Base-by-base conservation (phyloP, 441 rosid species). In the Erodium texanum region DNA sequence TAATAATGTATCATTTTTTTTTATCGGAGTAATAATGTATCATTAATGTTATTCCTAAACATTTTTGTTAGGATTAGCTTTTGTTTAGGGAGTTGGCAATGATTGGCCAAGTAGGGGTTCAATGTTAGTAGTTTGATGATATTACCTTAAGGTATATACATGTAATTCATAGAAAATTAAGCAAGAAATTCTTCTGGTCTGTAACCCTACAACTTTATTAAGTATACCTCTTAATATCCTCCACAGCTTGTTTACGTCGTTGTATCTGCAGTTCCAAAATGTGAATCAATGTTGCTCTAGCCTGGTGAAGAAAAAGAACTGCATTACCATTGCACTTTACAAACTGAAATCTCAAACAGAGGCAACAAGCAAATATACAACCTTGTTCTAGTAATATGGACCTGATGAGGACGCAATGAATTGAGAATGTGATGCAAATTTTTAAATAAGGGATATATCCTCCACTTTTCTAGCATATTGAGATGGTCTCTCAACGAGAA, bases 341-440 rank as follows among this genome's bases (percentile, higher is more conserved):
- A 16, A 29, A 68, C 27, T 15, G 0, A 1, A 67, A 66, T 72
- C 24, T 64, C 32, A 67, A 69, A 64, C 68, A 74, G 15, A 12
- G 27, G 34, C 5, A 66, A 7, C 18, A 67, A 45, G 45, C 24
- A 68, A 68, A 59, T 14, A 56, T 8, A 18, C 12, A 56, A 56
- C 62, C 24, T 56, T 14, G 8, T 56, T 18, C 62, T 20, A 56
- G 62, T 56, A 63, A 9, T 59, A 27, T 61, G 24, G 11, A 88
- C 97, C 88, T 91, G 96, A 81, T 93, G 99, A 45, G 96, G 97
- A 36, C 96, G 90, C 75, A 91, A 78, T 11, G 92, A 93, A 82
- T 93, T 93, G 58, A 93, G 95, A 75, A 93, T 89, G 78, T 93
- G 96, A 79, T 93, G 97, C 83, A 89, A 80, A 71, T 93, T 93